Conservation (phyloP, 1,284 basidiomycete species). For the Anthracocystis setariae region DNA sequence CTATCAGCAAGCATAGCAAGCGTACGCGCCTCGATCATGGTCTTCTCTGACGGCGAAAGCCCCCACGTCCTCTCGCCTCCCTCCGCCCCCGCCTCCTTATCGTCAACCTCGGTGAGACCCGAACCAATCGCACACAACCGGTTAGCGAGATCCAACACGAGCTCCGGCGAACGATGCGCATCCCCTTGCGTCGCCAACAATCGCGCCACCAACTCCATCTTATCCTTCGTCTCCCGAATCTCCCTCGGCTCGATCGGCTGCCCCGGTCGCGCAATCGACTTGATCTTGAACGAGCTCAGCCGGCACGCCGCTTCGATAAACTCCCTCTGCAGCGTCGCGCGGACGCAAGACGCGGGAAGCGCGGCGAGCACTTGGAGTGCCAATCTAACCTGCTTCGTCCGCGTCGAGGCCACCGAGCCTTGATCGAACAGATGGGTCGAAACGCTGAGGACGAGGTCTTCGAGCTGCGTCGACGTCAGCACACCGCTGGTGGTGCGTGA, state of each 20-base stretch:
- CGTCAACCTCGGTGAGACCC: not conserved
- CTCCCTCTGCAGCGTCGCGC: constrained; percentile 10
- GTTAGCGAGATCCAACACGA: constrained; percentile 35
- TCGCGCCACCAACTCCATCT: constrained; percentile 27
- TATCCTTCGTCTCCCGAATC: constrained; percentile 27
- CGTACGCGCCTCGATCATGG: constrained; percentile 27
- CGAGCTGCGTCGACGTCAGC: constrained; percentile 9
- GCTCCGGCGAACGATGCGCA: constrained; percentile 39
- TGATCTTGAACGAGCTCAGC: constrained; percentile 42
- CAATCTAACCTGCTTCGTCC: constrained; percentile 23
- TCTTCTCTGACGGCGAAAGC: constrained; percentile 1
- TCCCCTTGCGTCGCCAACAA: constrained; percentile 29
- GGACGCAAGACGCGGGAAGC: not conserved
- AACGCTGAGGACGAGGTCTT: constrained; percentile 28
- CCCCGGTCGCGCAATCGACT: constrained; percentile 10
- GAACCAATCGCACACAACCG: constrained; percentile 9
- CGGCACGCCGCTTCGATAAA: constrained; percentile 52
- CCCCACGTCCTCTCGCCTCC: not conserved
- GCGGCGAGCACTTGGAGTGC: constrained; percentile 29
- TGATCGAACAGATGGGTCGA: constrained; percentile 33
- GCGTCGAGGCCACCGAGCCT: constrained; percentile 14
- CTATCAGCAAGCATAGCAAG: constrained; percentile 50
- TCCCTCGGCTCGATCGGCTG: constrained; percentile 26
- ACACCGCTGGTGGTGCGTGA: not conserved
- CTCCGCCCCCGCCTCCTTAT: too few relatives aligned